Conservation (phyloP, 768 basidiomycete genomes). For the Lanmaoa rubissima region DNA sequence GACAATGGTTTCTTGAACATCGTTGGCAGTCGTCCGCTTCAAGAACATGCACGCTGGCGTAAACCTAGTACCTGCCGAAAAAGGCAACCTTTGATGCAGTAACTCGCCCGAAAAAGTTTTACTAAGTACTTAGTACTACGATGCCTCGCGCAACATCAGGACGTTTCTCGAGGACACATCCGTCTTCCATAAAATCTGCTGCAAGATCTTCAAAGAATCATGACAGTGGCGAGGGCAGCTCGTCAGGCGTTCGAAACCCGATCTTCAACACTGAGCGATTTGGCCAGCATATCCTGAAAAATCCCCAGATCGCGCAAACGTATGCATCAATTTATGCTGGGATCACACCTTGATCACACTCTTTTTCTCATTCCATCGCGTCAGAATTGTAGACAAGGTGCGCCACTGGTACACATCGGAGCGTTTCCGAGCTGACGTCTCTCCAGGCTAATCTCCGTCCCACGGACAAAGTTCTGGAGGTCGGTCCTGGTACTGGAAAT, state of each 20-base stretch:
- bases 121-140: no score
- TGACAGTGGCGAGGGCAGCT: conserved; percentile 37
- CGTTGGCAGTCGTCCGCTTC: background rate
- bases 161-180: conserved; percentile 68
- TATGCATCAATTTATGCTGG: conserved; percentile 39
- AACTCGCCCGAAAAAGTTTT: background rate
- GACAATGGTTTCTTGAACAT: conserved; percentile 83
- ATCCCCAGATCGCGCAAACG: conserved; percentile 88
- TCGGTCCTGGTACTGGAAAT: conserved; percentile 97
- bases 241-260: conserved; percentile 65
- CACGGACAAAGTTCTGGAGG: conserved; percentile 95
- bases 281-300: conserved; percentile 98
- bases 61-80: conserved; percentile 2
- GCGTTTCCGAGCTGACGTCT: conserved; percentile 1
- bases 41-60: no score
- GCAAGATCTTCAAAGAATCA: conserved; percentile 37
- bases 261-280: conserved; percentile 95
- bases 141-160: conserved; percentile 84
- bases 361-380: background rate
- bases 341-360: conserved; percentile 13
- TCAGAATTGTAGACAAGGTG: conserved; percentile 65
- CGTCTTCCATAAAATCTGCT: conserved; percentile 51
- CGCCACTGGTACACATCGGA: background rate
- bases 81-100: conserved; percentile 11
- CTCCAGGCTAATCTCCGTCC: conserved; percentile 83